Conservation (phyloP, 306 rosid genomes). For the Argentina anserina region DNA sequence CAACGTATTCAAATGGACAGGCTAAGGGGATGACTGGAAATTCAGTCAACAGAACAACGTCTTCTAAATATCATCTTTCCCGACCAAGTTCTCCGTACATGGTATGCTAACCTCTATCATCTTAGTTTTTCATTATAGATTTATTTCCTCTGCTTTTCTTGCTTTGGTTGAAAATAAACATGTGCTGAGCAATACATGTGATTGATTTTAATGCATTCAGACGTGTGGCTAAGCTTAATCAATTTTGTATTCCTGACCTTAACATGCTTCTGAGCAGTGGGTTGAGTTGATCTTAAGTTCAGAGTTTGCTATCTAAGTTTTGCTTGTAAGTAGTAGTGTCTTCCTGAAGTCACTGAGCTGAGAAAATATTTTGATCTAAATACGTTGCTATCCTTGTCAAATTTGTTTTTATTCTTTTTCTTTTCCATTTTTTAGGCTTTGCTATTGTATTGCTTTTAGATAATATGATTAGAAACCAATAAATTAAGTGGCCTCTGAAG, state of each 20-base stretch:
- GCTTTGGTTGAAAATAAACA: background rate
- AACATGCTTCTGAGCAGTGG: background rate
- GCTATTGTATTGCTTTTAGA: background rate
- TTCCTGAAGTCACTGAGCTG: background rate
- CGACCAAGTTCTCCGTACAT: slow-evolving; percentile 67
- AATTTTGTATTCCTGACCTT: background rate
- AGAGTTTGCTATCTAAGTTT: background rate
- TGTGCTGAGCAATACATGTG: background rate
- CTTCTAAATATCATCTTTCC: slow-evolving; percentile 62
- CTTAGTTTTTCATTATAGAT: background rate
- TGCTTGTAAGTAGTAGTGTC: background rate
- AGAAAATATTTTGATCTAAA: background rate
- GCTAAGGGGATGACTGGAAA: slow-evolving; percentile 48
- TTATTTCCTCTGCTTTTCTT: background rate
- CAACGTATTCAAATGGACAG: slow-evolving; percentile 74
- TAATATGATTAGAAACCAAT: background rate
- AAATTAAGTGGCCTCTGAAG: background rate
- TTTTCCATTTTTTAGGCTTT: background rate
- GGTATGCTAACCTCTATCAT: slow-evolving; percentile 41
- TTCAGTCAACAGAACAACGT: slow-evolving; percentile 41
- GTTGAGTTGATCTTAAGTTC: background rate
- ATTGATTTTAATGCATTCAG: background rate
- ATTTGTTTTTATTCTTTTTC: background rate
- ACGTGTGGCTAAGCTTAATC: background rate
- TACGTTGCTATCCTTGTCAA: background rate